Evolutionary conservation across 768 basidiomycete genomes (phyloP), one percentile per base, ranked within the genome.

Genomic region (Macrolepiota albuminosa): DNA sequence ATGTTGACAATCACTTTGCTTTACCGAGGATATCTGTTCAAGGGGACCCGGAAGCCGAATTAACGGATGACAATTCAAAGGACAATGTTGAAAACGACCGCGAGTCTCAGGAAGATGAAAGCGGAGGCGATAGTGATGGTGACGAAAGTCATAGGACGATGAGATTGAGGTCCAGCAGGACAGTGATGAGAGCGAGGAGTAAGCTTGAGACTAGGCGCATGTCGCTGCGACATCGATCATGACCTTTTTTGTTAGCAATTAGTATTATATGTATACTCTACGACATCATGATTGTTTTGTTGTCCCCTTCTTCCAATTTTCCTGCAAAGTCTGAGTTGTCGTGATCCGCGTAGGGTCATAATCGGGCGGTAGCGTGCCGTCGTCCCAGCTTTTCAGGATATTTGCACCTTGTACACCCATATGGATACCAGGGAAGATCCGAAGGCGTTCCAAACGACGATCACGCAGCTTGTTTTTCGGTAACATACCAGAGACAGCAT

Each of bases 391-490:
- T 66, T 84, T 83, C 68, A 95, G 63, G 61, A 95, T 78, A 69
- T 96, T 96, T 11, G 78, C 80, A 58, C 84, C 83, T 61, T 93
- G 81, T 13, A 87, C 84, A 26, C 91, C 91, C 80, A 88, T 87
- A 62, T 91, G 83, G 54, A 85, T 75, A 10, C 84, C 90, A 43
- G 91, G 84, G 68, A 95, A 98, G 64, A 98, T 90, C 62, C 91
- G 88, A 52, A 99, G 79, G 57, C 97, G 79, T 60, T 91, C 93
- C 52, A 99, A 74, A 39, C 97, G 83, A 49, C 91, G 81, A 50
- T 96, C 91, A 29, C 97, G 85, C 61, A 97, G 85, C 63, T 90
- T 95, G 79, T 99, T 99, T 76, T 98, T 99, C 37, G 96, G 97
- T 57, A 99, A 80, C 97, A 99, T 99, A 67, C 96, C 93, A 11